These are phyloP conservation scores for Arabidopsis hybrid DNA, from an alignment of 441 rosid species.

Conservation along the genomic window DNA sequence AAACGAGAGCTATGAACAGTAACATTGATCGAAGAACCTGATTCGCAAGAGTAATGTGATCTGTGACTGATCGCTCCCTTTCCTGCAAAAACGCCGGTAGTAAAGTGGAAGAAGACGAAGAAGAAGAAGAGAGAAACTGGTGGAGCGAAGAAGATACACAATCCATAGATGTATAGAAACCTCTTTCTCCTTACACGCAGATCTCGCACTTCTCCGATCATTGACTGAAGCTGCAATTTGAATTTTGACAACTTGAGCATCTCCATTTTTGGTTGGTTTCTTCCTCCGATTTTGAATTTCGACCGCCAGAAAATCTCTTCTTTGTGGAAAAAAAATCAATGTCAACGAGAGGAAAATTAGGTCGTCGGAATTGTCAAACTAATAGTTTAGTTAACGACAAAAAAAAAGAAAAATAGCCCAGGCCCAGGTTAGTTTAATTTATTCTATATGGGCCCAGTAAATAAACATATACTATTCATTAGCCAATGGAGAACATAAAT, in stretches of 20 bases:
- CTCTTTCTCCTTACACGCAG: constrained; percentile 54
- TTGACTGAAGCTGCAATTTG: constrained; percentile 73
- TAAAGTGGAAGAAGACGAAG: constrained; percentile 4
- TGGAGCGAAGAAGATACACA: background rate
- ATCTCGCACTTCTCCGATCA: constrained; percentile 66
- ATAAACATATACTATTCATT: too few species aligned
- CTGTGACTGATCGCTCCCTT: constrained; percentile 60
- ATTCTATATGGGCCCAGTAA: background rate
- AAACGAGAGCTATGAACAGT: constrained; percentile 6
- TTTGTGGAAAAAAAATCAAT: too few species aligned
- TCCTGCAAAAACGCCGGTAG: constrained; percentile 49
- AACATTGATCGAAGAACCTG: constrained; percentile 53
- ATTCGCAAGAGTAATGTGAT: constrained; percentile 52
- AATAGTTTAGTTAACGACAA: too few species aligned
- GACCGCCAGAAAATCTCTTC: constrained; percentile 22
- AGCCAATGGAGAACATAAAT: too few species aligned
- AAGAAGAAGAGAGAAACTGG: background rate
- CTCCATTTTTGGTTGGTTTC: constrained; percentile 60
- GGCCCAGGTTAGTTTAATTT: background rate
- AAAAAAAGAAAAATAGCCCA: too few species aligned
- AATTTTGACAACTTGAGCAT: constrained; percentile 76
- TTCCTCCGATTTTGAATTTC: constrained; percentile 33
- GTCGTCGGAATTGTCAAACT: constrained; percentile 23
- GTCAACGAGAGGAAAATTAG: background rate
- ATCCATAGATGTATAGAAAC: constrained; percentile 4